Evolutionary conservation across 2,329 filamentous ascomycete species (phyloP), one percentile per base, ranked within the genome.

Genomic region (Beauveria sp.): DNA sequence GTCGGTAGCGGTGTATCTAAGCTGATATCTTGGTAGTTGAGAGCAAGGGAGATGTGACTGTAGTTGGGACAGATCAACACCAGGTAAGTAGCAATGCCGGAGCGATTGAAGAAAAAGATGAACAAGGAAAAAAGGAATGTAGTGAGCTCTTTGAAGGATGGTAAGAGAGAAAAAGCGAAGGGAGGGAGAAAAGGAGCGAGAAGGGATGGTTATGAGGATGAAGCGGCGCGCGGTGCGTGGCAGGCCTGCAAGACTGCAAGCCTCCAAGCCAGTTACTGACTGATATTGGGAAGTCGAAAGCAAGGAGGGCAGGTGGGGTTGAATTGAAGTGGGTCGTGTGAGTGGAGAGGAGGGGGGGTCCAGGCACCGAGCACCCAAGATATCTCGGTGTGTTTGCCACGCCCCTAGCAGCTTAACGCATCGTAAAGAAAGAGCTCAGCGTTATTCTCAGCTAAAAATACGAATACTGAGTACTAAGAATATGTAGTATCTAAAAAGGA

Each of bases 51-150:
- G 18, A 44, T 57, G 18, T 28, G 28, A 55, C 55, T 62, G 61
- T 62, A 59, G 61, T 62, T 62, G 60, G 60, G 47, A 62, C 60
- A 58, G 60, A 44, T 44, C 48, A 43, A 55, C 43, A 62, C 50
- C 48, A 59, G 55, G 51, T 50, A 44, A 48, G 47, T 53, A 26
- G 43, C 22, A 22, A 55, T 54, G 55, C 43, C 30, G 6, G 34
- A 47, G 34, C 37, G 43, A 57, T 58, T 53, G 51, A 53, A 54
- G 34, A 37, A 37, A 16, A 37, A 43, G 47, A 18, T 20, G 43
- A 56, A 18, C 40, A 63, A 47, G 55, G 54, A 62, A 60, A 61
- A 52, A 64, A 47, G 62, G 57, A 54, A 62, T 53, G 52, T 56
- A 62, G 62, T 22, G 5, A 20, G 26, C 54, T 55, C 40, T 55